Evolutionary conservation across 352 stramenopile genomes (phyloP).

Genomic region (Phytophthora multivora): DNA sequence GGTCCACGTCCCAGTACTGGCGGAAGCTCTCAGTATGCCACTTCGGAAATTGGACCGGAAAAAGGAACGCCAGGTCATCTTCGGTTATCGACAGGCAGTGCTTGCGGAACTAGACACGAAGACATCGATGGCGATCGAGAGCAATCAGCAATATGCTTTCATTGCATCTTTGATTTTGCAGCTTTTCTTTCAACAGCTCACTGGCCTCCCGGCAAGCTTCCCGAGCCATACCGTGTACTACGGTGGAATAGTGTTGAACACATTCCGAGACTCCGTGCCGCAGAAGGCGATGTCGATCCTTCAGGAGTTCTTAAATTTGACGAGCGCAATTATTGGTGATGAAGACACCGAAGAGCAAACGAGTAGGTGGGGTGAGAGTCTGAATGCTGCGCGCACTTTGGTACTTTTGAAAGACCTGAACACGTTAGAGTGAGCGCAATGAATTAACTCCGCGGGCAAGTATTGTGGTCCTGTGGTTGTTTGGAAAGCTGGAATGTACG

Average conservation of each 20-base stretch:
- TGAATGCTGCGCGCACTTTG: conserved; percentile 36
- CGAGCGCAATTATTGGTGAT: conserved; percentile 5
- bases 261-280: conserved; percentile 43
- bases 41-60: conserved; percentile 83
- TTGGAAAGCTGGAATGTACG: conserved; percentile 10
- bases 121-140: conserved; percentile 5
- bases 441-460: conserved; percentile 4
- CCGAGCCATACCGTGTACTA: conserved; percentile 42
- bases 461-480: background rate
- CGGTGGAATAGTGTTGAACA: conserved; percentile 46
- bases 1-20: conserved; percentile 56
- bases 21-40: conserved; percentile 72
- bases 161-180: conserved; percentile 43
- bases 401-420: conserved; percentile 49
- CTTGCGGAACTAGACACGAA: conserved; percentile 50
- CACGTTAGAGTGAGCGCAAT: conserved; percentile 27
- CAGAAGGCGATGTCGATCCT: conserved; percentile 38
- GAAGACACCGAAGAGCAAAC: conserved; percentile 24
- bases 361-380: conserved; percentile 24
- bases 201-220: conserved; percentile 53
- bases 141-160: conserved; percentile 26
- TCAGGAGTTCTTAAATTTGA: conserved; percentile 31
- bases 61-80: conserved; percentile 78
- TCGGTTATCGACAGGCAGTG: conserved; percentile 58
- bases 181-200: conserved; percentile 78